These are phyloP conservation scores for Globisporangium nodosum DNA, from an alignment of 352 stramenopile species.

Conservation along the genomic window DNA sequence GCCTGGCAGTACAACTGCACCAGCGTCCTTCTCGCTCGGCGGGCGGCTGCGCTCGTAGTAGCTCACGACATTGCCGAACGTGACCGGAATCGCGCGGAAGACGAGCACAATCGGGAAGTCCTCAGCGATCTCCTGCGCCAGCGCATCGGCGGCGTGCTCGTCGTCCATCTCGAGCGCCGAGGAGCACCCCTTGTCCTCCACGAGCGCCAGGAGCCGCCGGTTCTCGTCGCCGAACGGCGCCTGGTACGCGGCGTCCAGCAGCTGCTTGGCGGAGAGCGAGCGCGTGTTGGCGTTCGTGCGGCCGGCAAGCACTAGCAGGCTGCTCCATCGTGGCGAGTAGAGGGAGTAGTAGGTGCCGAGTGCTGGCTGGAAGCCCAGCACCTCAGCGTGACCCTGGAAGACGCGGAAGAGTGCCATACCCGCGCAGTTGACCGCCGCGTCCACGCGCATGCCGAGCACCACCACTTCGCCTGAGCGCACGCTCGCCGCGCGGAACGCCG, in stretches of 20 bases:
- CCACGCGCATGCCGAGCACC: constrained; percentile 51
- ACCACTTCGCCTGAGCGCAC: constrained; percentile 58
- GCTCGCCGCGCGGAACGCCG: constrained; percentile 34
- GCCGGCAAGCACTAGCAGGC: constrained; percentile 50
- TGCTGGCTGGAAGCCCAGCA: constrained; percentile 64
- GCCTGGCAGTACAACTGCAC: constrained; percentile 47
- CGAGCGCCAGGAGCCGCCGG: constrained; percentile 32
- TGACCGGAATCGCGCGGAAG: constrained; percentile 58
- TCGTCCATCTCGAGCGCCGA: constrained; percentile 46
- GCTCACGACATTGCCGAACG: constrained; percentile 64
- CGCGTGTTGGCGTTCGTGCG: constrained; percentile 19
- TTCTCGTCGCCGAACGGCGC: constrained; percentile 48
- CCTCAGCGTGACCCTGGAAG: constrained; percentile 70
- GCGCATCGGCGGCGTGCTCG: constrained; percentile 59
- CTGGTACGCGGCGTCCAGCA: constrained; percentile 36
- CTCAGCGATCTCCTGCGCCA: constrained; percentile 54
- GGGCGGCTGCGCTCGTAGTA: constrained; percentile 52
- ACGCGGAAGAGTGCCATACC: constrained; percentile 74
- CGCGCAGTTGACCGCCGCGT: constrained; percentile 53
- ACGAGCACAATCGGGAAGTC: constrained; percentile 70
- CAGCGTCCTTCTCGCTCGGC: constrained; percentile 16
- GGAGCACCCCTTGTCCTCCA: constrained; percentile 20
- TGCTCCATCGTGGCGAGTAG: constrained; percentile 81
- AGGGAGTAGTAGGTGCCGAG: constrained; percentile 74
- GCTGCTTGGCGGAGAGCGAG: constrained; percentile 4